Percentiles rank a stretch among this genome's conserved stretches.
These are phyloP conservation scores for Rhizopus arrhizus DNA, from an alignment of 371 early-diverging fungal genomes.

Conservation along the genomic window DNA sequence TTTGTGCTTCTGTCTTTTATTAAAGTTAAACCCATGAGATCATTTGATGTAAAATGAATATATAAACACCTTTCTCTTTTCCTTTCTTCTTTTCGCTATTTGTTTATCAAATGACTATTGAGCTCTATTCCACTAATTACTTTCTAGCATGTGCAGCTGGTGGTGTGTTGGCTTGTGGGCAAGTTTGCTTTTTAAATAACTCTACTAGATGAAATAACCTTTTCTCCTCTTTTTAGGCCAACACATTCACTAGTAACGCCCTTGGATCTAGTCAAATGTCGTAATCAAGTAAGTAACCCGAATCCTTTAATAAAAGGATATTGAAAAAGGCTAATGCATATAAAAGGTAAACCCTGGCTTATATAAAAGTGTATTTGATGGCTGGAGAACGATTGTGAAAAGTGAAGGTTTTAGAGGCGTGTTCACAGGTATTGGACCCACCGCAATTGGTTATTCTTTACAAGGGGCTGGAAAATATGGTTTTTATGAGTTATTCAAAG, in stretches of 20 bases:
- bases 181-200: neutral
- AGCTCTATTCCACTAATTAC: conserved; percentile 53
- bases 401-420: conserved; percentile 74
- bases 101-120: conserved; percentile 32
- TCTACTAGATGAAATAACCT: neutral
- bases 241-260: conserved; percentile 73
- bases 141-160: conserved; percentile 60
- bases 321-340: neutral
- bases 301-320: neutral
- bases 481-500: conserved; percentile 84
- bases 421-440: conserved; percentile 80
- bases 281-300: conserved; percentile 55
- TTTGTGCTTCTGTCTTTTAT: neutral
- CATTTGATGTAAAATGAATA: neutral
- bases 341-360: conserved; percentile 57
- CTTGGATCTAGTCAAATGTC: conserved; percentile 75
- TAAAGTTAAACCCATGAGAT: neutral
- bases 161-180: conserved; percentile 66
- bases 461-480: conserved; percentile 92
- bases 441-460: conserved; percentile 83
- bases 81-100: neutral
- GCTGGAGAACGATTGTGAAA: conserved; percentile 67
- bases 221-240: conserved; percentile 39
- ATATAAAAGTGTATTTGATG: conserved; percentile 72
- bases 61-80: neutral